Percentiles rank a stretch among this genome's conserved stretches.
phyloP scores from a whole-genome alignment of 805 yeast genomes.

The Starmerella ratchasimensis region DNA sequence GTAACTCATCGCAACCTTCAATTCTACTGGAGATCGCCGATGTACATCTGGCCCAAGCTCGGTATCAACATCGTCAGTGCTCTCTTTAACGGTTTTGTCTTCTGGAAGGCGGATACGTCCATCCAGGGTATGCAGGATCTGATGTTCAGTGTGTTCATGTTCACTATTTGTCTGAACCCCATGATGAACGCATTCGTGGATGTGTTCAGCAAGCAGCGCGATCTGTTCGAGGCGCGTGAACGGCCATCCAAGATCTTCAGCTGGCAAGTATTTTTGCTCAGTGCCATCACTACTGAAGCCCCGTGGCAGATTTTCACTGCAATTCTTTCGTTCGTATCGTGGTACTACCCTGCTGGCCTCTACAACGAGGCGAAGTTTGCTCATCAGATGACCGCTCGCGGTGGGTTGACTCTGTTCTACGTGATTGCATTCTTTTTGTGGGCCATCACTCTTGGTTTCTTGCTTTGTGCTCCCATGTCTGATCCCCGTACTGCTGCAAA shows the following conservation, averaged over 20 bases:
- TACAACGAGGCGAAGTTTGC: conserved; percentile 35
- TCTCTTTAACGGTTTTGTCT: conserved; percentile 58
- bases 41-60: conserved; percentile 49
- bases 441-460: conserved; percentile 40
- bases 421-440: conserved; percentile 38
- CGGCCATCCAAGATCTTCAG: conserved; percentile 58
- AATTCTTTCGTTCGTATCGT: conserved; percentile 40
- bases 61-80: conserved; percentile 38
- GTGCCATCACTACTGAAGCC: conserved; percentile 43
- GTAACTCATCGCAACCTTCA: conserved; percentile 33
- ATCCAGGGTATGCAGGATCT: conserved; percentile 45
- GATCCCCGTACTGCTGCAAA: conserved; percentile 56
- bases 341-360: conserved; percentile 38
- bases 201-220: conserved; percentile 43
- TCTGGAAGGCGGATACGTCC: conserved; percentile 42
- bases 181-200: conserved; percentile 50
- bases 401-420: conserved; percentile 37
- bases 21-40: conserved; percentile 47
- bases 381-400: conserved; percentile 35
- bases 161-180: conserved; percentile 45
- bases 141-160: conserved; percentile 46
- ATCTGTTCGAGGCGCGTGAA: conserved; percentile 57
- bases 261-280: conserved; percentile 46
- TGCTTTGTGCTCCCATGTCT: conserved; percentile 45
- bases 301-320: conserved; percentile 42